Conservation (phyloP, 2,329 filamentous ascomycete species). For the Tolypocladium paradoxum region DNA sequence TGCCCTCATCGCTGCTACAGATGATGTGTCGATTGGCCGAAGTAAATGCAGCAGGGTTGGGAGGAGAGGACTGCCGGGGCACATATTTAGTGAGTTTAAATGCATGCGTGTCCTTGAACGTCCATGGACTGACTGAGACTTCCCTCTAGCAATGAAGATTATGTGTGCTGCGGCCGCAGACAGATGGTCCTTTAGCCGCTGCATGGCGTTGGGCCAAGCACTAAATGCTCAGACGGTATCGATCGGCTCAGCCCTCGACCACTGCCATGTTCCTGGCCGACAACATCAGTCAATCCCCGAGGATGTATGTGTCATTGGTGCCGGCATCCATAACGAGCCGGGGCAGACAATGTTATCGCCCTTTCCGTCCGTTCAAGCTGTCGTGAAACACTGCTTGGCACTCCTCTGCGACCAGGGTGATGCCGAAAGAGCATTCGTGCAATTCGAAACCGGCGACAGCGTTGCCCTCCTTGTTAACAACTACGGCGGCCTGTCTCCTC, state of each 20-base stretch:
- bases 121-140: too few species aligned
- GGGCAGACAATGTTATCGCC: conserved; percentile 47
- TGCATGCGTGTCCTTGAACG: too few species aligned
- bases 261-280: conserved; percentile 48
- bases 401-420: conserved; percentile 48
- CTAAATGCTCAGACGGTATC: conserved; percentile 49
- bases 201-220: too few species aligned
- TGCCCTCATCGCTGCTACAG: too few species aligned
- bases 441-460: conserved; percentile 35
- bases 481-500: conserved; percentile 46
- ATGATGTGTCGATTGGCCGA: conserved; percentile 56
- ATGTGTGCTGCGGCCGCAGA: conserved; percentile 38
- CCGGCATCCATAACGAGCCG: conserved; percentile 57
- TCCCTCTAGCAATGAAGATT: conserved; percentile 46
- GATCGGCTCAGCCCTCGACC: conserved; percentile 47
- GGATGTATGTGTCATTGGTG: conserved; percentile 51
- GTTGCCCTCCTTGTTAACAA: conserved; percentile 45
- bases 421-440: conserved; percentile 36
- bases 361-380: conserved; percentile 33
- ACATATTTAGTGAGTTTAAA: too few species aligned
- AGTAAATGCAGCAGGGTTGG: conserved; percentile 47
- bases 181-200: too few species aligned
- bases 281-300: conserved; percentile 34
- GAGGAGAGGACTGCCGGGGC: conserved; percentile 49
- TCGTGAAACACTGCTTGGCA: conserved; percentile 50